Evolutionary conservation across 2,329 filamentous ascomycete genomes (phyloP).

Genomic region (Trichoderma oligosporum): DNA sequence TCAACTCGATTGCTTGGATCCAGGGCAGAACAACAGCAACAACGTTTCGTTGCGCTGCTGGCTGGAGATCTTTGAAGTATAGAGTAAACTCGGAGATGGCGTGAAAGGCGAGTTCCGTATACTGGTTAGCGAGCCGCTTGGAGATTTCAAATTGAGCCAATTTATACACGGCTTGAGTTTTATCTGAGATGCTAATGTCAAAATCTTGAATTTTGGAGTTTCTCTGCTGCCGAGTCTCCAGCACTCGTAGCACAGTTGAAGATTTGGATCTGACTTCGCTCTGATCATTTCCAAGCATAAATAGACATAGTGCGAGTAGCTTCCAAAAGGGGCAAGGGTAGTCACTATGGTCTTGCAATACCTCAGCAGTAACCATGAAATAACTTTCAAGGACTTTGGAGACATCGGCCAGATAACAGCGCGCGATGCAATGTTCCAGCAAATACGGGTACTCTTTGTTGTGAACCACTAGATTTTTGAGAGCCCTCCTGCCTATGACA

Average conservation of each 20-base stretch:
- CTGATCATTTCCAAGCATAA: slow-evolving; percentile 87
- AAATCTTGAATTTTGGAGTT: slow-evolving; percentile 94
- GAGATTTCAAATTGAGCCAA: slow-evolving; percentile 96
- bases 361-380: slow-evolving; percentile 85
- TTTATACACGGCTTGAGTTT: slow-evolving; percentile 97
- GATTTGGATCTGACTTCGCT: slow-evolving; percentile 87
- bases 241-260: slow-evolving; percentile 69
- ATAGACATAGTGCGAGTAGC: slow-evolving; percentile 79
- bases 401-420: slow-evolving; percentile 79
- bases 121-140: slow-evolving; percentile 79
- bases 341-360: slow-evolving; percentile 77
- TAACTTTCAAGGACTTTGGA: slow-evolving; percentile 90
- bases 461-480: slow-evolving; percentile 85
- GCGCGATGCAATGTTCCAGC: slow-evolving; percentile 82
- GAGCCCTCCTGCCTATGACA: slow-evolving; percentile 77
- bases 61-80: slow-evolving; percentile 84
- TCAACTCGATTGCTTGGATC: slow-evolving; percentile 91
- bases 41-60: slow-evolving; percentile 84
- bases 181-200: slow-evolving; percentile 97
- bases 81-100: slow-evolving; percentile 94
- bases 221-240: slow-evolving; percentile 74
- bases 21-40: slow-evolving; percentile 92
- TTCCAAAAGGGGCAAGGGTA: slow-evolving; percentile 89
- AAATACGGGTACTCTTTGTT: slow-evolving; percentile 85
- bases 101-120: slow-evolving; percentile 84